These are phyloP conservation scores for Golubevia sp. DNA, from an alignment of 1,284 basidiomycete species.

Conservation along the genomic window DNA sequence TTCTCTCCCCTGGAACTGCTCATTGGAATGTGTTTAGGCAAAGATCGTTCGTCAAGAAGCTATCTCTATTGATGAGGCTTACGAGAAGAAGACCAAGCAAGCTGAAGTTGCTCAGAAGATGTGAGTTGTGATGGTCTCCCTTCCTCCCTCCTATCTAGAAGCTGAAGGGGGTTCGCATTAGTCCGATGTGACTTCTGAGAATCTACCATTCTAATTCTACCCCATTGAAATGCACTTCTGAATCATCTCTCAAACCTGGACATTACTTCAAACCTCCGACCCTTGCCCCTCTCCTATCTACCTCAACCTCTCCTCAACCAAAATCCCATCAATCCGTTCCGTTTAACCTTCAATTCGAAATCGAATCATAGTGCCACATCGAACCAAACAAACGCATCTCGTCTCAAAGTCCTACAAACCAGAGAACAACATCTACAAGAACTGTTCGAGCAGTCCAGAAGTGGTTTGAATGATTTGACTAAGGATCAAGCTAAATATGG, in stretches of 20 bases:
- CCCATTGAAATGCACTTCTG: too few relatives aligned
- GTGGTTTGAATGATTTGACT: slow-evolving; percentile 71
- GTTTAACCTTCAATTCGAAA: not conserved
- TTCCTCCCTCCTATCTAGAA: not conserved
- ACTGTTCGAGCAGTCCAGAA: slow-evolving; percentile 79
- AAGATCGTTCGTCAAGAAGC: slow-evolving; percentile 59
- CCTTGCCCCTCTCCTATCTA: slow-evolving; percentile 5
- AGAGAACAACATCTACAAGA: slow-evolving; percentile 90
- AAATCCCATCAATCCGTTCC: not conserved
- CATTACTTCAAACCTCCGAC: not conserved
- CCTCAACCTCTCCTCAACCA: not conserved
- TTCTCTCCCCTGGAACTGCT: not conserved
- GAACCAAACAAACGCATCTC: slow-evolving; percentile 89
- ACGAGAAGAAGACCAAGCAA: slow-evolving; percentile 59
- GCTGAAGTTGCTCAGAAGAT: slow-evolving; percentile 55
- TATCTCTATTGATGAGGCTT: slow-evolving; percentile 46
- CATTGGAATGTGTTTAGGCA: slow-evolving; percentile 18
- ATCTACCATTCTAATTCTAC: too few relatives aligned
- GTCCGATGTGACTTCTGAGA: not conserved
- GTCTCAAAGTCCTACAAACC: slow-evolving; percentile 84
- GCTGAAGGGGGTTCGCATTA: not conserved
- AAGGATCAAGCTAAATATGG: slow-evolving; percentile 75
- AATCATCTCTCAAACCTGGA: not conserved
- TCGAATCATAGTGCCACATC: slow-evolving; percentile 78
- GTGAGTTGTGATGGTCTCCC: slow-evolving; percentile 21